phyloP scores from a whole-genome alignment of 352 stramenopile species.

The Lagenidium giganteum region DNA sequence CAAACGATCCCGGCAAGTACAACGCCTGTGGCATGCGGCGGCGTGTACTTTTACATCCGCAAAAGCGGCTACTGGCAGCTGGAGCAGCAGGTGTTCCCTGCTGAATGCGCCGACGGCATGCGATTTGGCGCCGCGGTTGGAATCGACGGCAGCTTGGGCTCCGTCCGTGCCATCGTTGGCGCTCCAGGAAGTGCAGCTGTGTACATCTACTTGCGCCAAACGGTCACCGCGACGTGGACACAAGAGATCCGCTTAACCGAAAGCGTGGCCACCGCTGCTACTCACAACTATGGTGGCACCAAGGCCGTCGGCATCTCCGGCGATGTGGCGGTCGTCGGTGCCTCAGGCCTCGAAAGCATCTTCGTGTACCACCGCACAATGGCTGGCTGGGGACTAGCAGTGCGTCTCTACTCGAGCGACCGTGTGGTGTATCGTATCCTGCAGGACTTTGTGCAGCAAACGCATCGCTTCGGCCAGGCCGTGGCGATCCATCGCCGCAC shows the following conservation, averaged over 20 bases:
- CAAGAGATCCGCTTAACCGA: slow-evolving; percentile 43
- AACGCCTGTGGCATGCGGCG: slow-evolving; percentile 35
- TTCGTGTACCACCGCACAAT: slow-evolving; percentile 67
- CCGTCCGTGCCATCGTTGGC: slow-evolving; percentile 57
- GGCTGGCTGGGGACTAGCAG: slow-evolving; percentile 41
- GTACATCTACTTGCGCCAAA: slow-evolving; percentile 38
- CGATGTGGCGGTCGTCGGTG: slow-evolving; percentile 89
- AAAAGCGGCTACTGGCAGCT: slow-evolving; percentile 65
- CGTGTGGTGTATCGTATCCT: slow-evolving; percentile 81
- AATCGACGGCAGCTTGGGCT: slow-evolving; percentile 62
- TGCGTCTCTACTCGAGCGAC: slow-evolving; percentile 70
- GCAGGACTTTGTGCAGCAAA: slow-evolving; percentile 71
- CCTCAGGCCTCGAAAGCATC: slow-evolving; percentile 54
- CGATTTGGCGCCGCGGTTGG: slow-evolving; percentile 62
- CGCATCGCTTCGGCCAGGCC: slow-evolving; percentile 83
- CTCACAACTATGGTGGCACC: slow-evolving; percentile 58
- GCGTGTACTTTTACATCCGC: slow-evolving; percentile 64
- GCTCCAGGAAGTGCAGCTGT: slow-evolving; percentile 50
- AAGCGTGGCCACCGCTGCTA: slow-evolving; percentile 24
- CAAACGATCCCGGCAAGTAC: slow-evolving; percentile 9
- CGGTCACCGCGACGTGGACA: slow-evolving; percentile 26
- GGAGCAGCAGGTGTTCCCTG: slow-evolving; percentile 40
- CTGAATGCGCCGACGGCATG: slow-evolving; percentile 38
- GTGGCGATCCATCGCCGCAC: slow-evolving; percentile 81
- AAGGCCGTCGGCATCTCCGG: slow-evolving; percentile 76